These are phyloP conservation scores for Ophiostoma piceae DNA, from an alignment of 2,329 filamentous ascomycete genomes.

Conservation along the genomic window DNA sequence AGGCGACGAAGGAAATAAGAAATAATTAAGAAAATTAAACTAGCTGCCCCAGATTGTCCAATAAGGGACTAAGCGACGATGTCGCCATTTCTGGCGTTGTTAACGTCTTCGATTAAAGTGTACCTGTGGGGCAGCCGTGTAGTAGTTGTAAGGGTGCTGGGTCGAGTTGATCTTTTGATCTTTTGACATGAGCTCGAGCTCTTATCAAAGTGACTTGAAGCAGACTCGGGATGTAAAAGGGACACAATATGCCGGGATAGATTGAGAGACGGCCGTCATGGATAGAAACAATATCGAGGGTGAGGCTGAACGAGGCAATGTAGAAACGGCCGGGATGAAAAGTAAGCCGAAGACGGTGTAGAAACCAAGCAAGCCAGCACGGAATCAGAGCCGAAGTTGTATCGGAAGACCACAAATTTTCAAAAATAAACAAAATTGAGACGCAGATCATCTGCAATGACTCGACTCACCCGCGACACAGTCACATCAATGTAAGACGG, in stretches of 20 bases:
- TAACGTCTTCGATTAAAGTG: constrained; percentile 15
- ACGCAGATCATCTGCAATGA: neutral
- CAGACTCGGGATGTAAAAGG: no score
- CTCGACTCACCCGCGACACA: neutral
- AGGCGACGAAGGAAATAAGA: neutral
- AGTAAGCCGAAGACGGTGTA: constrained; percentile 2
- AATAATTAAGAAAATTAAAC: constrained; percentile 7
- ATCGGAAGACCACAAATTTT: neutral
- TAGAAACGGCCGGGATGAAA: neutral
- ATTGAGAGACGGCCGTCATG: neutral
- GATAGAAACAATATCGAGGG: neutral
- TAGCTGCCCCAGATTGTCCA: constrained; percentile 4
- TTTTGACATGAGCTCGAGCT: neutral
- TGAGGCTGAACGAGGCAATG: neutral
- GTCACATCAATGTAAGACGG: neutral
- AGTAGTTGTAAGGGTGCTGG: neutral
- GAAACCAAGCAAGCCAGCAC: neutral
- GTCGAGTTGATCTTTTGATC: neutral
- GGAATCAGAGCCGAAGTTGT: neutral
- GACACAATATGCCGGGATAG: neutral
- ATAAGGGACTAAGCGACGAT: constrained; percentile 14
- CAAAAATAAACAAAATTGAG: neutral
- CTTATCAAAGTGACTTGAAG: neutral
- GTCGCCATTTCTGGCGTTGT: constrained; percentile 24
- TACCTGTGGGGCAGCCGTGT: neutral